These are phyloP conservation scores for Emericellopsis atlantica DNA, from an alignment of 2,329 filamentous ascomycete species.

Conservation along the genomic window DNA sequence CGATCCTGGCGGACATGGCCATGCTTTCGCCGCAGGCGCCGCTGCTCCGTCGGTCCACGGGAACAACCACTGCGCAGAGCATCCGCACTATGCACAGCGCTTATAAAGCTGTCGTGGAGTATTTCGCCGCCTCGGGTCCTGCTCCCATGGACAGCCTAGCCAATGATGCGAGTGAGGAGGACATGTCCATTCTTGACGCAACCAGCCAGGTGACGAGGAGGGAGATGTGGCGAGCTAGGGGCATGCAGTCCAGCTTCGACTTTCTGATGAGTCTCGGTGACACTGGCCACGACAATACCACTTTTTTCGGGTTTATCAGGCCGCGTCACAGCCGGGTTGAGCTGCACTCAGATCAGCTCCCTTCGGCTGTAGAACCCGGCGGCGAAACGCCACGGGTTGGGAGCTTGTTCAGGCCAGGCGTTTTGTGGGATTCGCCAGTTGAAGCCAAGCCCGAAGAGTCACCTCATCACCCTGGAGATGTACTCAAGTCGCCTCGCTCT, in stretches of 20 bases:
- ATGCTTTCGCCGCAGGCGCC: slow-evolving; percentile 6
- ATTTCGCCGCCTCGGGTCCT: slow-evolving; percentile 30
- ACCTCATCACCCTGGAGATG: not conserved
- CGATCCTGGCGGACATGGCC: slow-evolving; percentile 33
- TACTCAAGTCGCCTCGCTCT: slow-evolving; percentile 3
- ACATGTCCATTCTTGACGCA: slow-evolving; percentile 28
- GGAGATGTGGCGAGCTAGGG: slow-evolving; percentile 31
- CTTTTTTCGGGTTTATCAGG: slow-evolving; percentile 20
- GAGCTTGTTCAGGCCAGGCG: not conserved
- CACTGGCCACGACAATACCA: slow-evolving; percentile 21
- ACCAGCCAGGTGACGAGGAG: slow-evolving; percentile 32
- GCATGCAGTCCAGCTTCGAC: slow-evolving; percentile 32
- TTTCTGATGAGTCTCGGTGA: slow-evolving; percentile 37
- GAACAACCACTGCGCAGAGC: not conserved
- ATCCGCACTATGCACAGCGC: slow-evolving; percentile 27
- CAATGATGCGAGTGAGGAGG: slow-evolving; percentile 22
- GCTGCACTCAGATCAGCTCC: not conserved
- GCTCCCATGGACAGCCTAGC: slow-evolving; percentile 30
- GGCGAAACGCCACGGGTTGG: not conserved
- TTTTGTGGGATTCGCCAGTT: not conserved
- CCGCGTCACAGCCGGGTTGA: slow-evolving; percentile 3
- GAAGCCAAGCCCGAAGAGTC: not conserved
- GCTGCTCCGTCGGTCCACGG: not conserved
- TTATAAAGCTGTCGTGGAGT: slow-evolving; percentile 36
- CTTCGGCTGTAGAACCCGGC: not conserved